Base-by-base conservation (phyloP, 805 yeast genomes). In the Cyberlindnera mrakii region DNA sequence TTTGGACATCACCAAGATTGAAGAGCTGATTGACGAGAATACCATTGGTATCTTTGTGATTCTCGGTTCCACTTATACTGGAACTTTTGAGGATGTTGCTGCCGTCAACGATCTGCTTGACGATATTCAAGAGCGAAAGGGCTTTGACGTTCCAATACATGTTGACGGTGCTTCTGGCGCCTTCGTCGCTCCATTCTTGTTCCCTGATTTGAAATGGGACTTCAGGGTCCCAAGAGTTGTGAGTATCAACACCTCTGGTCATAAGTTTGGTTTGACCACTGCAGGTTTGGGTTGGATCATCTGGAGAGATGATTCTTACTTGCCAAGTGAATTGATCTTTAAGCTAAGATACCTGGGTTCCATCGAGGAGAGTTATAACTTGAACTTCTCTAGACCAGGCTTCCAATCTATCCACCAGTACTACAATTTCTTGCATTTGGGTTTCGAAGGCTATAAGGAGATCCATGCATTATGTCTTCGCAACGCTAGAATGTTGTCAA, bases 131-230 rank as follows among this genome's bases (percentile, higher is more conserved):
- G 64, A 66, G 46, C 80, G 82, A 52, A 80, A 74, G 3, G 95
- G 95, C 6, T 45, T 66, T 45, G 74, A 74, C 54, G 71, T 89
- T 45, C 88, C 93, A 37, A 87, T 89, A 57, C 97, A 89, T 60
- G 93, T 90, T 23, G 97, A 89, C 62, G 97, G 93, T 52, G 96
- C 96, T 3, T 78, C 88, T 17, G 96, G 96, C 45, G 97, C 84
- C 2, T 78, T 89, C 59, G 75, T 89, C 35, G 96, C 96, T 2
- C 96, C 97, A 16, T 85, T 89, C 57, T 63, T 78, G 25, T 82
- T 73, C 59, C 95, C 95, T 4, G 75, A 82, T 15, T 70, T 80
- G 48, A 75, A 71, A 52, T 89, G 96, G 96, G 96, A 88, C 62
- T 90, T 89, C 67, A 67, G 80, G 48, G 60, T 84, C 38, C 77